phyloP scores from a whole-genome alignment of 2,329 filamentous ascomycete species.

The Alternaria conjuncta region DNA sequence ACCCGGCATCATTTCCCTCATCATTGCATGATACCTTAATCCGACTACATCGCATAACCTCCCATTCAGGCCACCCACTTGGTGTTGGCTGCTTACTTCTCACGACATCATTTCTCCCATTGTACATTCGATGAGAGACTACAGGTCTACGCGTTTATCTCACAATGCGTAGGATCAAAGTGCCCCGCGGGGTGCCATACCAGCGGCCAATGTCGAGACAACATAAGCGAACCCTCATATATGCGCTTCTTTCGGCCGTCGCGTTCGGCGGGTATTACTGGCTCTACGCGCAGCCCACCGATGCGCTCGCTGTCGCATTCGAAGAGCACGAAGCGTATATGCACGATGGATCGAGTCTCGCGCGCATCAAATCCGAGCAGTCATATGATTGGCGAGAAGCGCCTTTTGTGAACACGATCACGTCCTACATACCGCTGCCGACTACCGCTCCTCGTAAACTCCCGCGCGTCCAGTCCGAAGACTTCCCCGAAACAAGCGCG shows the following conservation, averaged over 20 bases:
- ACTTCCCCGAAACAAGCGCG: constrained; percentile 43
- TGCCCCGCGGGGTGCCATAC: constrained; percentile 27
- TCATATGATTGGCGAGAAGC: constrained; percentile 53
- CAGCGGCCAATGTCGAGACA: constrained; percentile 39
- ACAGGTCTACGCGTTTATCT: not conserved
- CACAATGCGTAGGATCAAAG: constrained; percentile 40
- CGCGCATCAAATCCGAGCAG: constrained; percentile 23
- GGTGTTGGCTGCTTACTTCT: not conserved
- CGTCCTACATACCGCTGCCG: constrained; percentile 47
- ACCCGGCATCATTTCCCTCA: not conserved
- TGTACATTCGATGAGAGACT: constrained; percentile 9
- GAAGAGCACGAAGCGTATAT: constrained; percentile 39
- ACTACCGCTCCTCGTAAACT: constrained; percentile 45
- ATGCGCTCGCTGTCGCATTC: constrained; percentile 39
- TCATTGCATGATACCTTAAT: not conserved
- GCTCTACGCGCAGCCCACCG: constrained; percentile 36
- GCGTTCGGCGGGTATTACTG: constrained; percentile 38
- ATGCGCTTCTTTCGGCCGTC: constrained; percentile 30
- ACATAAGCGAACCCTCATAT: constrained; percentile 37
- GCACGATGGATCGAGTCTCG: constrained; percentile 31
- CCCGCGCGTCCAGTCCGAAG: constrained; percentile 51
- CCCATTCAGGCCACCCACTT: not conserved
- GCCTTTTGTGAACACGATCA: constrained; percentile 48
- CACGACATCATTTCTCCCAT: not conserved
- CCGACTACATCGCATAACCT: not conserved